Conservation (phyloP, 345 rosid genomes). For the Salix viminalis region DNA sequence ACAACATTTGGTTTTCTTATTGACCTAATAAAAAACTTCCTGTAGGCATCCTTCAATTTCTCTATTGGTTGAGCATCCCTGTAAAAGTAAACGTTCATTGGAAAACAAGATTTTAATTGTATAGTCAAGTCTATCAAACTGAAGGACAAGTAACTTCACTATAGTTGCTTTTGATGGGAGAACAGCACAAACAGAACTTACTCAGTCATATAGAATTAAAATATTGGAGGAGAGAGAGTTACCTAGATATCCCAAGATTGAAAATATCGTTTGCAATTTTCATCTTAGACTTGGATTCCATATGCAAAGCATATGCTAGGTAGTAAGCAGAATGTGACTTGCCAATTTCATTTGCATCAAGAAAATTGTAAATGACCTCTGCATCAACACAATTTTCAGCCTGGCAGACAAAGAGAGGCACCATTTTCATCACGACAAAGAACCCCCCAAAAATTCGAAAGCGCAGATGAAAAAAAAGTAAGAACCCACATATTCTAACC, state of each 20-base stretch:
- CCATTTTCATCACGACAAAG: background rate
- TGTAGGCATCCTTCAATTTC: slow-evolving; percentile 71
- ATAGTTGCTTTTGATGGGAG: background rate
- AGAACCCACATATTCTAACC: slow-evolving; percentile 84
- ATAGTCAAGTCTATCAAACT: background rate
- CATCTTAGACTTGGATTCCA: slow-evolving; percentile 73
- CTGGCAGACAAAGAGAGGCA: slow-evolving; percentile 28
- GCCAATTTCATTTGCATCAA: slow-evolving; percentile 80
- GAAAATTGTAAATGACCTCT: slow-evolving; percentile 66
- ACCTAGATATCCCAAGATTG: slow-evolving; percentile 71
- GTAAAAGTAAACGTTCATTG: background rate
- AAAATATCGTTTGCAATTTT: slow-evolving; percentile 76
- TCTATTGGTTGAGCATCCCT: slow-evolving; percentile 77
- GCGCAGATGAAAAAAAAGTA: background rate
- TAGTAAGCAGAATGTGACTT: slow-evolving; percentile 59
- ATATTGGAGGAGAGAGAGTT: slow-evolving; percentile 3
- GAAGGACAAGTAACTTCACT: background rate
- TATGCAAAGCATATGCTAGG: slow-evolving; percentile 57
- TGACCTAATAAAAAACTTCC: slow-evolving; percentile 66
- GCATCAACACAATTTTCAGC: slow-evolving; percentile 81
- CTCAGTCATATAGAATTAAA: background rate
- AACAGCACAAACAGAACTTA: too few species aligned
- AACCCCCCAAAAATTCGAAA: background rate
- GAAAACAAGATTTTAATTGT: background rate
- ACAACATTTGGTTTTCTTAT: slow-evolving; percentile 42